A percentile compares a stretch with the other conserved stretches of the same genome.
Evolutionary conservation across 371 early-diverging fungal genomes (phyloP).

Genomic region (Circinella umbellata): DNA sequence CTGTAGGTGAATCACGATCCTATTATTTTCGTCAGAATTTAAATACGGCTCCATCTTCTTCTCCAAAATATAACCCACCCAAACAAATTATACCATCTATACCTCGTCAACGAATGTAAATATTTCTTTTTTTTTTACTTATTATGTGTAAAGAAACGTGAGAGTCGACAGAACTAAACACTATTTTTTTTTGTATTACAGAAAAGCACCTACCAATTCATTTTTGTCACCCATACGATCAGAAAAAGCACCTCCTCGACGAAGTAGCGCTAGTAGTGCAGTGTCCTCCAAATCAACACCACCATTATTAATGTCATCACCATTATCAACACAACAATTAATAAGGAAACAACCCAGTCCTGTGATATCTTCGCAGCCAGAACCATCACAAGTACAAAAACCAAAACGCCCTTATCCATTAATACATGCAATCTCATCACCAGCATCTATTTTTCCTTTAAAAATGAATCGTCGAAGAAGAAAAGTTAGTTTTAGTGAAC

Average conservation of each 20-base stretch:
- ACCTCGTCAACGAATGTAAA: constrained; percentile 30
- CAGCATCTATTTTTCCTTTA: not conserved
- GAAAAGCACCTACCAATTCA: constrained; percentile 31
- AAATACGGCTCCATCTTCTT: constrained; percentile 15
- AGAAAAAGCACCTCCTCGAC: constrained; percentile 26
- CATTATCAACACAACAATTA: too few species aligned
- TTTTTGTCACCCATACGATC: constrained; percentile 30
- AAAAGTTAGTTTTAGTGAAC: constrained; percentile 36
- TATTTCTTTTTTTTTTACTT: not conserved
- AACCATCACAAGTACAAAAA: not conserved
- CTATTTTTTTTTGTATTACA: not conserved
- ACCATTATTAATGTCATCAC: constrained; percentile 10
- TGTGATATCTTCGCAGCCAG: not conserved
- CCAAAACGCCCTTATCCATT: not conserved
- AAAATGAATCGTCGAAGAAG: constrained; percentile 11
- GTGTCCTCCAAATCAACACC: constrained; percentile 17
- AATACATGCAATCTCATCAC: constrained; percentile 3
- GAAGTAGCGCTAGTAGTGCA: not conserved
- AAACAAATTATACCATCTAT: constrained; percentile 35
- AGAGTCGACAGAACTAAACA: too few species aligned
- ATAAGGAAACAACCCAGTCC: too few species aligned
- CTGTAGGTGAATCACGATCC: constrained; percentile 28
- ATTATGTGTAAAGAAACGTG: too few species aligned
- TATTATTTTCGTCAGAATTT: constrained; percentile 32
- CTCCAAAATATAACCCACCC: constrained; percentile 11